A percentile compares a stretch with the other conserved stretches of the same genome.
These are phyloP conservation scores for Apiospora koreana DNA, from an alignment of 2,329 filamentous ascomycete species.

Conservation along the genomic window DNA sequence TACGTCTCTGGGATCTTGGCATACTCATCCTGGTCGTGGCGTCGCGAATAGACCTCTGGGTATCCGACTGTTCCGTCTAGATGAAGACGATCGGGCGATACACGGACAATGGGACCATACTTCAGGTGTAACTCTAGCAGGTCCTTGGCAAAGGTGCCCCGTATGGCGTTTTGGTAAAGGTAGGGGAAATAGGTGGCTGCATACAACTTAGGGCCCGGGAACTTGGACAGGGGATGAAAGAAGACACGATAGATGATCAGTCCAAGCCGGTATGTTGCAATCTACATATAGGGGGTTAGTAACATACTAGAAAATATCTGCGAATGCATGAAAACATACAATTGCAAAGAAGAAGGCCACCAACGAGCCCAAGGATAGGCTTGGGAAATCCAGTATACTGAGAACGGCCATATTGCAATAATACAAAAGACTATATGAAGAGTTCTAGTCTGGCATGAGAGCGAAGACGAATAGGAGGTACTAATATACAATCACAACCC, in stretches of 20 bases:
- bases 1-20: slow-evolving; percentile 10
- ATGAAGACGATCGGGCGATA: background rate
- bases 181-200: slow-evolving; percentile 11
- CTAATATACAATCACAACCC: background rate
- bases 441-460: background rate
- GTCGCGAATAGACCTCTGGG: slow-evolving; percentile 6
- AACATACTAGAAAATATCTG: background rate
- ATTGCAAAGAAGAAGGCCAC: background rate
- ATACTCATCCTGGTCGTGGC: slow-evolving; percentile 5
- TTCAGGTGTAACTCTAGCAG: background rate
- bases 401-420: background rate
- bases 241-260: slow-evolving; percentile 13
- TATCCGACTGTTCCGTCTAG: slow-evolving; percentile 9
- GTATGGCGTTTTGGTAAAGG: background rate
- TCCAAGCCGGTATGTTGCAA: background rate
- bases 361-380: background rate
- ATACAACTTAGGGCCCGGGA: slow-evolving; percentile 12
- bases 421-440: background rate
- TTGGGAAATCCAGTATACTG: background rate
- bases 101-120: slow-evolving; percentile 13
- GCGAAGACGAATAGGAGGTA: too few species aligned
- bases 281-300: background rate
- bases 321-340: background rate
- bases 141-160: background rate
- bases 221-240: slow-evolving; percentile 13